Evolutionary conservation across 2,329 filamentous ascomycete species (phyloP), one percentile per base, ranked within the genome.

Genomic region (Tolypocladium nubicola): DNA sequence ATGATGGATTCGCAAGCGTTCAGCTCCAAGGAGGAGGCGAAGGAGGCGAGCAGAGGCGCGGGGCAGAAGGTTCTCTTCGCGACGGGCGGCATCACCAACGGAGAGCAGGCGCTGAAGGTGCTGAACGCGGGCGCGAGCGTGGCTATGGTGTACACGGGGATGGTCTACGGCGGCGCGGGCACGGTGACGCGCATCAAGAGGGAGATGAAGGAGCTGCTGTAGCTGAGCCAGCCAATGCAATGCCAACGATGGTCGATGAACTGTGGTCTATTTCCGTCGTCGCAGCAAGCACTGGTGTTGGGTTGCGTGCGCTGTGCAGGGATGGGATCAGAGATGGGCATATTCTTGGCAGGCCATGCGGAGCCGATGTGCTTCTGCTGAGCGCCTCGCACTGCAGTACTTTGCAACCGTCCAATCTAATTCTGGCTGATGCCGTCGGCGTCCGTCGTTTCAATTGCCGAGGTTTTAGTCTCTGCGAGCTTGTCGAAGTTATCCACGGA

Each of bases 31-130:
- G 59, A 66, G 3, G 62, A 66, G 30, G 66, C 68, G 21, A 65
- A 68, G n/a, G 59, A 65, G 3, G 66, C 68, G 19, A 67, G 70
- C 37, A 69, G 71, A 26, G 68, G 66, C 14, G 61, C 47, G 10
- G 26, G 76, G 59, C 79, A 79, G 53, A 96, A 96, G 74, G 86
- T 91, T 55, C 88, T 99, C 60, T 97, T 97, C 68, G 93, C 93
- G 0, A 94, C 90, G 0, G 94, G 94, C 1, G 94, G 94, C 21
- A 93, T 99, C 67, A 94, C 88, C 1, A 93, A 87, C 62, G 94
- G 94, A 5, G 80, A 87, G 61, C 87, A 97, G 73, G 95, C 90
- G 10, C 75, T 89, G 16, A 80, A 89, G 73, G 83, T 93, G 8
- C 78, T 97, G 53, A 89, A 95, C 63, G 91, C 92, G 0, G 94